phyloP scores from a whole-genome alignment of 495 filamentous ascomycete species.

The Neurospora sp. region DNA sequence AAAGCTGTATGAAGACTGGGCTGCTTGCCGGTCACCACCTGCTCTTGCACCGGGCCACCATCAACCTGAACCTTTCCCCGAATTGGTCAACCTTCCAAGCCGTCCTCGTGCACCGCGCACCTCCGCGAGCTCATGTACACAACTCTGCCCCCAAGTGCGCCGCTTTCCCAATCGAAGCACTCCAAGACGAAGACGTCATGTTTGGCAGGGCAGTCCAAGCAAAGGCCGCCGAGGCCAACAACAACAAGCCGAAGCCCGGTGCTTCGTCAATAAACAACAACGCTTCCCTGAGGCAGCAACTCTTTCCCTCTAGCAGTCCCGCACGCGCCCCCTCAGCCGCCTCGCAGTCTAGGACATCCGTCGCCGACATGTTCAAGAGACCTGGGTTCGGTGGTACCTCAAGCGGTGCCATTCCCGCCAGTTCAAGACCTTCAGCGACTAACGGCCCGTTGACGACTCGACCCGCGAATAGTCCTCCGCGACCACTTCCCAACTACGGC shows the following conservation, averaged over 20 bases:
- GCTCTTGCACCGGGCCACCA: slow-evolving; percentile 15
- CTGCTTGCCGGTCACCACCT: slow-evolving; percentile 12
- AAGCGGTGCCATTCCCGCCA: background rate
- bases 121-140: slow-evolving; percentile 5
- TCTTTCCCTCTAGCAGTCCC: slow-evolving; percentile 42
- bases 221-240: slow-evolving; percentile 9
- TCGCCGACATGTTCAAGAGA: slow-evolving; percentile 20
- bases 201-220: slow-evolving; percentile 11
- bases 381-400: background rate
- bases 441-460: slow-evolving; percentile 7
- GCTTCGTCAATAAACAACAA: slow-evolving; percentile 15
- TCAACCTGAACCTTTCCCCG: slow-evolving; percentile 3
- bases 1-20: slow-evolving; percentile 22
- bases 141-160: background rate
- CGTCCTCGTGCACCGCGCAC: background rate
- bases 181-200: slow-evolving; percentile 10
- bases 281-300: slow-evolving; percentile 28
- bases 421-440: background rate
- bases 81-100: background rate
- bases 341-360: slow-evolving; percentile 19
- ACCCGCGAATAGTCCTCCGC: slow-evolving; percentile 5
- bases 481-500: background rate
- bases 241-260: slow-evolving; percentile 1
- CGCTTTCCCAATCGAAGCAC: background rate
- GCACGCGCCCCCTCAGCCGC: slow-evolving; percentile 4